Conservation (phyloP, 192 early-diverging fungal genomes). For the Backusella psychrophila region DNA sequence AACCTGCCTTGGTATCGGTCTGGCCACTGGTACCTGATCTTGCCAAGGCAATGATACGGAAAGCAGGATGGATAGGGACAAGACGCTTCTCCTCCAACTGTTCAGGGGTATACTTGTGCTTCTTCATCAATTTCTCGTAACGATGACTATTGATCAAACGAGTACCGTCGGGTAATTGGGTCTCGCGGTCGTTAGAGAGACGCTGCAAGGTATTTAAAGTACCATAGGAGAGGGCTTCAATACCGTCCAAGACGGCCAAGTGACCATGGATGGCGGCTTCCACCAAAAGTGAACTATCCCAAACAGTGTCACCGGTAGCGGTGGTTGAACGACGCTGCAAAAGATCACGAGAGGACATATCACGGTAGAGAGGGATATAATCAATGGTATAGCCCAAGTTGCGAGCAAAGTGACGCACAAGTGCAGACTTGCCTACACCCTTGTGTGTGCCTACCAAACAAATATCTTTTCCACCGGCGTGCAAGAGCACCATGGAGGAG, state of each 20-base stretch:
- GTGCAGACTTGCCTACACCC: conserved; percentile 70
- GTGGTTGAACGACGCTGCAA: conserved; percentile 74
- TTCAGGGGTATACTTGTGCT: conserved; percentile 43
- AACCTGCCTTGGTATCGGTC: conserved; percentile 44
- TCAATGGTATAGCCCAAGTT: conserved; percentile 59
- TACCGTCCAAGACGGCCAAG: conserved; percentile 73
- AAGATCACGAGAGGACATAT: conserved; percentile 80
- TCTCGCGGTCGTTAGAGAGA: conserved; percentile 66
- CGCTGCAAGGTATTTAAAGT: conserved; percentile 66
- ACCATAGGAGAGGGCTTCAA: conserved; percentile 69
- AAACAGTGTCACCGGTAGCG: conserved; percentile 67
- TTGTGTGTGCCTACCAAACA: conserved; percentile 67
- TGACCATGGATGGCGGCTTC: conserved; percentile 69
- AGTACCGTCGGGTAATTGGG: conserved; percentile 65
- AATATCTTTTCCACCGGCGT: conserved; percentile 60
- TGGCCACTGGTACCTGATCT: conserved; percentile 49
- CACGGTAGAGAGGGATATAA: conserved; percentile 71
- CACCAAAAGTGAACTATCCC: conserved; percentile 72
- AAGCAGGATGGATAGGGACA: conserved; percentile 64
- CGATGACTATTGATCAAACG: conserved; percentile 50
- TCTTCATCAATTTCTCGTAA: conserved; percentile 53
- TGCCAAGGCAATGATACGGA: conserved; percentile 72
- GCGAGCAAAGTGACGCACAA: conserved; percentile 54
- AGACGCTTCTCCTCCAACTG: conserved; percentile 46
- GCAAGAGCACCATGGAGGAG: conserved; percentile 53